Percentiles rank a stretch among this genome's conserved stretches.
phyloP scores from a whole-genome alignment of 1,139 yeast species.

The Hansenula sp. region DNA sequence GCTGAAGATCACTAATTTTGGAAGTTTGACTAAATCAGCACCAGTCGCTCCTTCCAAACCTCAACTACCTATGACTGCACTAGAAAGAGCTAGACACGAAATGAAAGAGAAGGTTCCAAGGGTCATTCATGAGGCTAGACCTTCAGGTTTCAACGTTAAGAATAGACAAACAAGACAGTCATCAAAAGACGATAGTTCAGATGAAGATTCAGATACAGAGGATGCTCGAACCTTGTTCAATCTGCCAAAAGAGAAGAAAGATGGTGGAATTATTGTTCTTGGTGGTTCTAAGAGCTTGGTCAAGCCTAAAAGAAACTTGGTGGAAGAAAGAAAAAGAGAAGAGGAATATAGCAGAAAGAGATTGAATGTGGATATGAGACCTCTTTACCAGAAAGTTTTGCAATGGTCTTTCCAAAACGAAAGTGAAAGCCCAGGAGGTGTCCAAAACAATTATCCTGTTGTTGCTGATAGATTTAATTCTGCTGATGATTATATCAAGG shows the following conservation, averaged over 20 bases:
- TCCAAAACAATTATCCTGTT: constrained; percentile 29
- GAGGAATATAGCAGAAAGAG: constrained; percentile 80
- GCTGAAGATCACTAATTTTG: constrained; percentile 48
- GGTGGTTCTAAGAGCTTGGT: constrained; percentile 26
- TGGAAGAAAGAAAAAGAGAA: constrained; percentile 49
- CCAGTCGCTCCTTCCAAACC: constrained; percentile 40
- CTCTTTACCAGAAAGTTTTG: constrained; percentile 66
- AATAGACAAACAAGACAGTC: constrained; percentile 17
- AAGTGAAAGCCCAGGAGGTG: constrained; percentile 54
- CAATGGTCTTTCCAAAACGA: constrained; percentile 71
- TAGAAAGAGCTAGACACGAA: constrained; percentile 38
- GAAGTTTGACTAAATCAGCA: constrained; percentile 34
- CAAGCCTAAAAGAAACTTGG: constrained; percentile 16
- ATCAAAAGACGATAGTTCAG: constrained; percentile 26
- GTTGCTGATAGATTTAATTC: constrained; percentile 47
- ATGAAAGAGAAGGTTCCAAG: constrained; percentile 28
- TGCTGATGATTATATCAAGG: constrained; percentile 59
- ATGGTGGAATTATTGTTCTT: constrained; percentile 25
- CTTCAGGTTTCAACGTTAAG: constrained; percentile 69
- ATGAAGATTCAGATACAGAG: constrained; percentile 29
- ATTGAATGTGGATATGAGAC: constrained; percentile 72
- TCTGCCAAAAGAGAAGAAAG: constrained; percentile 9
- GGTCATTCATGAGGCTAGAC: constrained; percentile 62
- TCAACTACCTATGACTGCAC: constrained; percentile 31
- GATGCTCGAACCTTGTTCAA: constrained; percentile 32